Evolutionary conservation across 2,329 filamentous ascomycete species (phyloP).

Genomic region (Alternaria metachromatica): DNA sequence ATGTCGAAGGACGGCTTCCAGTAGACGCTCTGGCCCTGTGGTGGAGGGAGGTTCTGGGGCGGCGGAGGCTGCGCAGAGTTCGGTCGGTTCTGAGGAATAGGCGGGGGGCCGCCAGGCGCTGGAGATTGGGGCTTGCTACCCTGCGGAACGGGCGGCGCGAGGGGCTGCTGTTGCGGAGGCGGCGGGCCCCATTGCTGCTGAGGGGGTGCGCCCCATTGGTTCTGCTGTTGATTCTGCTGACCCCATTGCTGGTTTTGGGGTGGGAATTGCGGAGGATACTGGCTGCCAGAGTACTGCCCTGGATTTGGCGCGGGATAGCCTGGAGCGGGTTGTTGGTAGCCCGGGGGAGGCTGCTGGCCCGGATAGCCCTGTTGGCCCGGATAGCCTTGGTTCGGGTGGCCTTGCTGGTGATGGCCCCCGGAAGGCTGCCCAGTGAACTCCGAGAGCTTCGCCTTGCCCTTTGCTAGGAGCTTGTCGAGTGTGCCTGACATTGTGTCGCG

Average conservation of each 20-base stretch:
- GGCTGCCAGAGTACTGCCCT: conserved; percentile 25
- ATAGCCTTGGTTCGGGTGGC: conserved; percentile 27
- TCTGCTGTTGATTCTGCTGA: conserved; percentile 9
- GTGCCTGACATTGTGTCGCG: conserved; percentile 32
- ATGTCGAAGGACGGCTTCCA: conserved; percentile 62
- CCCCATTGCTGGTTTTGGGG: conserved; percentile 27
- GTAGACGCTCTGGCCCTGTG: conserved; percentile 49
- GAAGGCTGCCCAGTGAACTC: conserved; percentile 34
- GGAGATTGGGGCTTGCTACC: conserved; percentile 41
- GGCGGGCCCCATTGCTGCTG: conserved; percentile 30
- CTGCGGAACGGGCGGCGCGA: conserved; percentile 39
- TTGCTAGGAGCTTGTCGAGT: conserved; percentile 45
- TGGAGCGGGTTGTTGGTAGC: conserved; percentile 12
- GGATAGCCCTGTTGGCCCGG: conserved; percentile 23
- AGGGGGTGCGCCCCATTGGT: conserved; percentile 23
- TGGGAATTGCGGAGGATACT: conserved; percentile 28
- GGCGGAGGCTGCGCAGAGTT: conserved; percentile 35
- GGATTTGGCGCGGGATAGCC: conserved; percentile 14
- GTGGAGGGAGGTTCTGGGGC: conserved; percentile 34
- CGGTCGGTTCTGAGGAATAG: conserved; percentile 39
- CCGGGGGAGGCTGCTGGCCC: conserved; percentile 12
- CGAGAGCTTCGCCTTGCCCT: conserved; percentile 48
- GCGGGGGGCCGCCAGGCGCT: conserved; percentile 24
- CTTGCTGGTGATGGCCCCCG: conserved; percentile 28
- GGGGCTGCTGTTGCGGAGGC: conserved; percentile 32